phyloP scores from a whole-genome alignment of 2,329 filamentous ascomycete species.

The Rhytidhysteron rufulum region DNA sequence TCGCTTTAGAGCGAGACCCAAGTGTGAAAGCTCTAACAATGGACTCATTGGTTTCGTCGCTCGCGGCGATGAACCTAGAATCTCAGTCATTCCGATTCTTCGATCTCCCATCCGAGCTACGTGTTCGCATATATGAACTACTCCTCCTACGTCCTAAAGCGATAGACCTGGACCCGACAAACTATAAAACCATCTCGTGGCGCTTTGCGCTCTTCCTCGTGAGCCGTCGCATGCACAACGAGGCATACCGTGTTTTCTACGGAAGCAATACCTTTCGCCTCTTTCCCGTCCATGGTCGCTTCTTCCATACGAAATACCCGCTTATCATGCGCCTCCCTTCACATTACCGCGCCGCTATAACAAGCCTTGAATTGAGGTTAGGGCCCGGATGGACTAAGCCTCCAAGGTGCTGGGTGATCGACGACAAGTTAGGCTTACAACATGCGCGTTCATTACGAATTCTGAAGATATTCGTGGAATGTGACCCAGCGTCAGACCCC shows the following conservation, averaged over 20 bases:
- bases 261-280: conserved; percentile 50
- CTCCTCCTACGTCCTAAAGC: conserved; percentile 50
- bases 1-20: conserved; percentile 23
- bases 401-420: conserved; percentile 67
- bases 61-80: neutral
- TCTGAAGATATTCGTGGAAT: conserved; percentile 67
- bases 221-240: conserved; percentile 48
- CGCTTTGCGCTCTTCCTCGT: conserved; percentile 65
- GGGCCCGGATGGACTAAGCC: conserved; percentile 71
- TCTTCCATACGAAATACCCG: conserved; percentile 71
- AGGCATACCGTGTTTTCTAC: conserved; percentile 51
- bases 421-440: conserved; percentile 58
- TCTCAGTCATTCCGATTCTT: conserved; percentile 48
- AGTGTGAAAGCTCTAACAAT: conserved; percentile 16
- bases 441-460: conserved; percentile 59
- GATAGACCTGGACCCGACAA: conserved; percentile 64
- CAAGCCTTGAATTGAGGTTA: conserved; percentile 64
- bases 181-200: conserved; percentile 59
- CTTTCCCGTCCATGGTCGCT: conserved; percentile 51
- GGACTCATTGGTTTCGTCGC: conserved; percentile 10
- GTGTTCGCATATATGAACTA: conserved; percentile 47
- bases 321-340: conserved; percentile 63
- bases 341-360: conserved; percentile 57
- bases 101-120: conserved; percentile 51
- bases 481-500: conserved; percentile 62